A percentile compares a stretch with the other conserved stretches of the same genome.
These are phyloP conservation scores for Phytophthora agathidicida DNA, from an alignment of 352 stramenopile genomes.

Conservation along the genomic window DNA sequence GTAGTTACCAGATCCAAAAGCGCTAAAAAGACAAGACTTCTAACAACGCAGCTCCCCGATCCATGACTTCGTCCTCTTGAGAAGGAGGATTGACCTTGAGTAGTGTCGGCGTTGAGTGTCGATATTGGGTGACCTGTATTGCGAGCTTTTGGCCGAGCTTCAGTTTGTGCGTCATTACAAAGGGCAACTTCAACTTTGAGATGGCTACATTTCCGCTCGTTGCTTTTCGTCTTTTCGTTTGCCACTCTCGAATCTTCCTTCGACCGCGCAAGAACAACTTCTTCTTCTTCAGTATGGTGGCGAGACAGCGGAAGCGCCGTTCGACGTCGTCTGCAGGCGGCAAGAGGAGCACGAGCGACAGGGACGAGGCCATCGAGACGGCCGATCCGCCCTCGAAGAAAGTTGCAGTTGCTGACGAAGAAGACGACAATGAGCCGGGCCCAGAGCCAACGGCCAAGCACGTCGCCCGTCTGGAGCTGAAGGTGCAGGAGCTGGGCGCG, in stretches of 20 bases:
- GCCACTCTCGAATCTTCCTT: constrained; percentile 7
- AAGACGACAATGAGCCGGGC: constrained; percentile 4
- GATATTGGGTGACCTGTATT: too few species aligned
- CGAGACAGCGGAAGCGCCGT: constrained; percentile 7
- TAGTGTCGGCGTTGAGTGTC: too few species aligned
- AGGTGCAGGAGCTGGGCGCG: constrained; percentile 9
- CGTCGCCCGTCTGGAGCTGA: constrained; percentile 12
- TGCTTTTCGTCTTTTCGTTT: not conserved
- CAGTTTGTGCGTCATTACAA: constrained; percentile 4
- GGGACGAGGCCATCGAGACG: constrained; percentile 1
- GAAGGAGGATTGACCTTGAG: too few species aligned
- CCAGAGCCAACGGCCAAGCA: constrained; percentile 15
- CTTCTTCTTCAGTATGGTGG: constrained; percentile 11
- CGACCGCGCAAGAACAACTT: not conserved
- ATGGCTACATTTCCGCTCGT: constrained; percentile 19
- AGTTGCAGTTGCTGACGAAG: not conserved
- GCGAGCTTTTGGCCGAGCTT: not conserved
- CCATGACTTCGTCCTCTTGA: too few species aligned
- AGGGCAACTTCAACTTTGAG: constrained; percentile 21
- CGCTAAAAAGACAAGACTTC: too few species aligned
- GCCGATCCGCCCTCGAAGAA: constrained; percentile 8
- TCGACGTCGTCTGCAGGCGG: not conserved
- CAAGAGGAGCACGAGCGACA: constrained; percentile 6
- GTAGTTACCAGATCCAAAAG: too few species aligned
- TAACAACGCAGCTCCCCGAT: too few species aligned